Percentiles rank a stretch among this genome's conserved stretches.
phyloP scores from a whole-genome alignment of 352 stramenopile species.

The Phytophthora rubi region DNA sequence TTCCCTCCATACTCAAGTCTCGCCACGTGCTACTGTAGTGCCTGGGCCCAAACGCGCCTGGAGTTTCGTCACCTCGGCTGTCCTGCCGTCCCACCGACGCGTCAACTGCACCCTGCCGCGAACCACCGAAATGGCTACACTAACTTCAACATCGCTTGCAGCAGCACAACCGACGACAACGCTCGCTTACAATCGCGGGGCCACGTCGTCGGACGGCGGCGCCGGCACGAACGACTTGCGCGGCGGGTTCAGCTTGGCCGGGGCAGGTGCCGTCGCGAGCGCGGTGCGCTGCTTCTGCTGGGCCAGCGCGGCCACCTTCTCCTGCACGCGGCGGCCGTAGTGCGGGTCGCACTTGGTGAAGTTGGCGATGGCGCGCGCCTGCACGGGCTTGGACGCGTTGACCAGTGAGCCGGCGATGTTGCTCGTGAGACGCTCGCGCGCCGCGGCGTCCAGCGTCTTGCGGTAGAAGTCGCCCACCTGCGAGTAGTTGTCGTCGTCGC shows the following conservation, averaged over 20 bases:
- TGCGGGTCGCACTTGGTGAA: slow-evolving; percentile 87
- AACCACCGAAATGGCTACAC: slow-evolving; percentile 34
- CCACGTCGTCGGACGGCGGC: slow-evolving; percentile 54
- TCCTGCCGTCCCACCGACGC: not conserved
- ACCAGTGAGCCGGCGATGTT: slow-evolving; percentile 89
- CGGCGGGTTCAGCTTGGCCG: slow-evolving; percentile 64
- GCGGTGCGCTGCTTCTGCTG: slow-evolving; percentile 25
- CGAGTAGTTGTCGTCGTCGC: slow-evolving; percentile 91
- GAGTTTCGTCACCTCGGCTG: not conserved
- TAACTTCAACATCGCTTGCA: slow-evolving; percentile 22
- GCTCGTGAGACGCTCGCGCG: slow-evolving; percentile 76
- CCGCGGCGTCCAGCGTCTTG: slow-evolving; percentile 72
- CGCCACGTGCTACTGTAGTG: not conserved
- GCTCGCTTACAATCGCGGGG: slow-evolving; percentile 53
- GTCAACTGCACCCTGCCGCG: not conserved
- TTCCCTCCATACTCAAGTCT: not conserved
- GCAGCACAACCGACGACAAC: not conserved
- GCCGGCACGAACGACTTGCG: slow-evolving; percentile 62
- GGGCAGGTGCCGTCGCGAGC: slow-evolving; percentile 20
- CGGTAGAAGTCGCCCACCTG: slow-evolving; percentile 88
- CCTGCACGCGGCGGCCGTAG: slow-evolving; percentile 81
- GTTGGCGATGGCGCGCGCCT: slow-evolving; percentile 86
- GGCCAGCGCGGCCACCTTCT: slow-evolving; percentile 68
- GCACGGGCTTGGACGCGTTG: slow-evolving; percentile 83
- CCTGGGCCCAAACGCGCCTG: not conserved